Evolutionary conservation across 306 rosid species (phyloP).

Genomic region (Glycine soja): DNA sequence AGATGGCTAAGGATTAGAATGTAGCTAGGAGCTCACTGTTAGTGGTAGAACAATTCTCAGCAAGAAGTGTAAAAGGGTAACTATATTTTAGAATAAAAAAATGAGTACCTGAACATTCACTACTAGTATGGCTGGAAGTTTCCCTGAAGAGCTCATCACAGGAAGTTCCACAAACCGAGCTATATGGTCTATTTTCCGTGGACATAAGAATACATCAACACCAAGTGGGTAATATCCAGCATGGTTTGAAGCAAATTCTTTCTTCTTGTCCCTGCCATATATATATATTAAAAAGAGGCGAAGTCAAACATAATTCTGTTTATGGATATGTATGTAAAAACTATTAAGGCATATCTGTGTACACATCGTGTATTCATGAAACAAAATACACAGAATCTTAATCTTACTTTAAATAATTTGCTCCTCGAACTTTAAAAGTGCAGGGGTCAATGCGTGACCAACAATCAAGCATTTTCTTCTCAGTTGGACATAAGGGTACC

Average conservation of each 20-base stretch:
- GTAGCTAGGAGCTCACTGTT: neutral
- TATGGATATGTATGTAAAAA: neutral
- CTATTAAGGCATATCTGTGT: neutral
- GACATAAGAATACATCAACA: conserved; percentile 80
- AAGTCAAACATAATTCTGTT: conserved; percentile 20
- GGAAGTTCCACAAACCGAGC: conserved; percentile 77
- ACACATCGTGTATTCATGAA: neutral
- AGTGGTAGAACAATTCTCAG: neutral
- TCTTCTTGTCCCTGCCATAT: conserved; percentile 77
- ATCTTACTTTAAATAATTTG: conserved; percentile 75
- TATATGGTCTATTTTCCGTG: conserved; percentile 69
- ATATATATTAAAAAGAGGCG: neutral
- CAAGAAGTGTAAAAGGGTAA: conserved; percentile 2
- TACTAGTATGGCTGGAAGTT: conserved; percentile 69
- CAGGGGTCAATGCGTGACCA: conserved; percentile 83
- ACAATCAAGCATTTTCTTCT: conserved; percentile 75
- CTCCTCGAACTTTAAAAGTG: conserved; percentile 74
- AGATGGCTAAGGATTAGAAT: conserved; percentile 3
- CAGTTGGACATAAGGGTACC: conserved; percentile 77
- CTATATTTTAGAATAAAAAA: neutral
- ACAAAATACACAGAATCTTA: conserved; percentile 47
- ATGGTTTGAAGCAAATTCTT: conserved; percentile 62
- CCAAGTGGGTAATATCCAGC: conserved; percentile 88
- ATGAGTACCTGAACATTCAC: conserved; percentile 75
- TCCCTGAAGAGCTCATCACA: conserved; percentile 48